Evolutionary conservation across 257 asterid genomes (phyloP), one percentile per base, ranked within the genome.

Genomic region (Fraxinus quadrangulata): DNA sequence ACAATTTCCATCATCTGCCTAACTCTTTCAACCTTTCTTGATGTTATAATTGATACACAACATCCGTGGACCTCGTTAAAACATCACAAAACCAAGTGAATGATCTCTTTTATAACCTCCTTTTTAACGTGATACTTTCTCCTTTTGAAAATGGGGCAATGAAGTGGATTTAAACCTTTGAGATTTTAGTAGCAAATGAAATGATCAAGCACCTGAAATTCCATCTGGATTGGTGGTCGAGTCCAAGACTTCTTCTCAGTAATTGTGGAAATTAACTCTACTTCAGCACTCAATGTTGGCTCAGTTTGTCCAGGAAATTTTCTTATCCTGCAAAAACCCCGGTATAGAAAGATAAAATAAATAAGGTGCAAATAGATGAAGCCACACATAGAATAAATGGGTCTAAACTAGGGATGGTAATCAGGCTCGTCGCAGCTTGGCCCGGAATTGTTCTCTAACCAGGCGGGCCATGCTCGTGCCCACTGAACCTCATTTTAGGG

Each of bases 291-390:
- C 88, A 96, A 76, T 69, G 99, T 96, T 56, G 99, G 92, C 83
- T 96, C 99, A 79, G 99, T 96, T 88, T 96, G 99, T 67, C 99
- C 99, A 23, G 99, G 99, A 79, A 96, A 96, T 87, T 96, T 96
- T 83, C 93, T 87, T 79, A 96, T 96, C 96, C 99, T 96, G 96
- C 79, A 84, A 76, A 70, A 26, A 79, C 67, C 39, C 54, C 79
- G 77, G 40, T 51, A 75, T 36, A 73, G 68, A 51, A 73, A 73
- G 71, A 68, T 68, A 70, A 69, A 47, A 5, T 39, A 76, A 65
- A 40, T 68, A 67, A 31, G 66, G 6, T 19, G 26, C 10, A n/a
- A n/a, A 54, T 17, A 7, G 65, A n/a, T 54, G 9, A 17, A 54
- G 10, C 26, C 4, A n/a, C 65, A 11, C 26, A 54, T 54, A 54